These are phyloP conservation scores for Sistotremastrum niveocremeum DNA, from an alignment of 768 basidiomycete genomes.

Conservation along the genomic window DNA sequence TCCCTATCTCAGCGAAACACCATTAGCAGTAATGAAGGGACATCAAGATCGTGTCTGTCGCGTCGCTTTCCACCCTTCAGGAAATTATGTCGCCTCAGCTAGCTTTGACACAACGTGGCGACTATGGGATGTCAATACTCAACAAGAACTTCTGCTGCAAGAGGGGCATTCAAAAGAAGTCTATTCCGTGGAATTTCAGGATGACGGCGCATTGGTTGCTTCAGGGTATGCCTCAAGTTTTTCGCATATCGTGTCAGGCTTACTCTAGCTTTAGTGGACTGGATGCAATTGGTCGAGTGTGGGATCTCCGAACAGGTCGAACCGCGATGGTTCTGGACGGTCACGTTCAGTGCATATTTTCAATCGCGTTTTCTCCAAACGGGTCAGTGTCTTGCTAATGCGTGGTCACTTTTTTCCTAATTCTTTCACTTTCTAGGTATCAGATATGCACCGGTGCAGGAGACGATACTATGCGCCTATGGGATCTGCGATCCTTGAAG, in stretches of 20 bases:
- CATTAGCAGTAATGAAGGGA: slow-evolving; percentile 75
- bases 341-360: slow-evolving; percentile 84
- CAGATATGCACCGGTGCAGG: slow-evolving; percentile 95
- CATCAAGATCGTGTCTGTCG: slow-evolving; percentile 87
- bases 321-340: slow-evolving; percentile 98
- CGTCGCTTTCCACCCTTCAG: slow-evolving; percentile 93
- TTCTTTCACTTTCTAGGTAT: slow-evolving; percentile 40
- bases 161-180: slow-evolving; percentile 98
- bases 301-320: slow-evolving; percentile 90
- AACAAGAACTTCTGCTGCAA: slow-evolving; percentile 75
- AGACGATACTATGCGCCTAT: slow-evolving; percentile 96
- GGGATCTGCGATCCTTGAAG: slow-evolving; percentile 91
- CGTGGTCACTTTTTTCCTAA: slow-evolving; percentile 2
- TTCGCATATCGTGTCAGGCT: neutral
- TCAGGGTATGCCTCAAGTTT: slow-evolving; percentile 55
- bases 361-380: slow-evolving; percentile 89
- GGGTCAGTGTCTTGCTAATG: slow-evolving; percentile 44
- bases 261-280: slow-evolving; percentile 48
- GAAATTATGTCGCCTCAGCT: slow-evolving; percentile 84
- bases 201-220: slow-evolving; percentile 83
- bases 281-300: slow-evolving; percentile 92
- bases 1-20: slow-evolving; percentile 48
- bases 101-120: slow-evolving; percentile 98
- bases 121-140: slow-evolving; percentile 81
- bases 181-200: slow-evolving; percentile 90